phyloP scores from a whole-genome alignment of 2,329 filamentous ascomycete genomes.

The Alternaria triticimaculans region DNA sequence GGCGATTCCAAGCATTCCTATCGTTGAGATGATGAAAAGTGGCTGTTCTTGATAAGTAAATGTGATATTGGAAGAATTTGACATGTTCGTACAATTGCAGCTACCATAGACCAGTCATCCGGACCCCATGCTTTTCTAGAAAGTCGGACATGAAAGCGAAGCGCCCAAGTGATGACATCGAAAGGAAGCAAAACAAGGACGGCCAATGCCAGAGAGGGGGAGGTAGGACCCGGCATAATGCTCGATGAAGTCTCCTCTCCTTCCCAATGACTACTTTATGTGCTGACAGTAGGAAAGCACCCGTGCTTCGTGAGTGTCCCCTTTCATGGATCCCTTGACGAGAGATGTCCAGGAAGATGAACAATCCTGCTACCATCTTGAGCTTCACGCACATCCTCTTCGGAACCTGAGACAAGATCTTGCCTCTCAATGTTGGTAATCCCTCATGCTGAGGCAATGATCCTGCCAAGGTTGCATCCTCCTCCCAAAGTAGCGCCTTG shows the following conservation, averaged over 20 bases:
- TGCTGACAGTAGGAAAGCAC: background rate
- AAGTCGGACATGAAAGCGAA: constrained; percentile 23
- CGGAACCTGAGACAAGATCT: background rate
- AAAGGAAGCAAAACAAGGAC: constrained; percentile 18
- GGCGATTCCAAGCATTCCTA: constrained; percentile 18
- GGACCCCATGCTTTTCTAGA: constrained; percentile 32
- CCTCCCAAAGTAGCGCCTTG: background rate
- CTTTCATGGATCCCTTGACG: background rate
- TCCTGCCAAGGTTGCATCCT: background rate
- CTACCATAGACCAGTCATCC: constrained; percentile 40
- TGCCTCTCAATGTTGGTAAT: background rate
- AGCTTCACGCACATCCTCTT: background rate
- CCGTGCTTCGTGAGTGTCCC: background rate
- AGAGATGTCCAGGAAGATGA: background rate
- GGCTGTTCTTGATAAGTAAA: background rate
- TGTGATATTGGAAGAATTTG: background rate
- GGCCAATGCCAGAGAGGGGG: constrained; percentile 12
- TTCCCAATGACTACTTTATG: background rate
- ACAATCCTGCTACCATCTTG: background rate
- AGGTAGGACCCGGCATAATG: constrained; percentile 11
- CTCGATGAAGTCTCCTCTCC: background rate
- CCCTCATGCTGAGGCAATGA: background rate
- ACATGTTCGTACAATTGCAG: constrained; percentile 15
- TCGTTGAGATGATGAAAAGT: constrained; percentile 15
- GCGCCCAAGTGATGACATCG: constrained; percentile 14